These are phyloP conservation scores for Tagetes patula DNA, from an alignment of 129 eudicot species.

Conservation along the genomic window DNA sequence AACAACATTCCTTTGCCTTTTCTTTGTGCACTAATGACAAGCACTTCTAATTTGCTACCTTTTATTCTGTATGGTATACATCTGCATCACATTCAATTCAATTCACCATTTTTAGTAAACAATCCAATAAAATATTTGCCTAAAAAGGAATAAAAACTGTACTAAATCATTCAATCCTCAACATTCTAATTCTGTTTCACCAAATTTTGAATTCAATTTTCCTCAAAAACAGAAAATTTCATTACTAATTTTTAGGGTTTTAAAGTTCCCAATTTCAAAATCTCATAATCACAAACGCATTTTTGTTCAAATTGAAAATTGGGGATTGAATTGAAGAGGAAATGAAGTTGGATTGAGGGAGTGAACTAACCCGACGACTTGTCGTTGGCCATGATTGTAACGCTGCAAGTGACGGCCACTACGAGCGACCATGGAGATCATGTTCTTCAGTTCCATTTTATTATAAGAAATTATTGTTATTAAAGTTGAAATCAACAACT, in stretches of 20 bases:
- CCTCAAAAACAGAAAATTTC: no score
- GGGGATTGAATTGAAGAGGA: no score
- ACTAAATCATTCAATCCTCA: background rate
- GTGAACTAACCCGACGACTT: slow-evolving; percentile 70
- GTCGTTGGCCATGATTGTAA: slow-evolving; percentile 67
- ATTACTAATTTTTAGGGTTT: no score
- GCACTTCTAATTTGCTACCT: slow-evolving; percentile 55
- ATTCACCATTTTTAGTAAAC: slow-evolving; percentile 18
- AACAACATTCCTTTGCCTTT: slow-evolving; percentile 87
- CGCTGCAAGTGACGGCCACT: slow-evolving; percentile 78
- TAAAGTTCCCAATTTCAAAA: background rate
- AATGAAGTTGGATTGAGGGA: background rate
- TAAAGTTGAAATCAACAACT: background rate
- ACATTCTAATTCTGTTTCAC: background rate
- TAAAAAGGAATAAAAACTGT: background rate
- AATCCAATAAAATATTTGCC: background rate
- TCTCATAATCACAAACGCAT: background rate
- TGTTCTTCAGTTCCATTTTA: slow-evolving; percentile 44
- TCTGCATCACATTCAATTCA: slow-evolving; percentile 43
- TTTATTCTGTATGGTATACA: slow-evolving; percentile 73
- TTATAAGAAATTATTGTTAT: no score
- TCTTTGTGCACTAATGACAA: slow-evolving; percentile 68
- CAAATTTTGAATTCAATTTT: background rate
- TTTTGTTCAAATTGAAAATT: background rate
- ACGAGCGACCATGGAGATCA: slow-evolving; percentile 68